Percentiles rank a stretch among this genome's conserved stretches.
phyloP scores from a whole-genome alignment of 495 filamentous ascomycete genomes.

The Xylaria scruposa region DNA sequence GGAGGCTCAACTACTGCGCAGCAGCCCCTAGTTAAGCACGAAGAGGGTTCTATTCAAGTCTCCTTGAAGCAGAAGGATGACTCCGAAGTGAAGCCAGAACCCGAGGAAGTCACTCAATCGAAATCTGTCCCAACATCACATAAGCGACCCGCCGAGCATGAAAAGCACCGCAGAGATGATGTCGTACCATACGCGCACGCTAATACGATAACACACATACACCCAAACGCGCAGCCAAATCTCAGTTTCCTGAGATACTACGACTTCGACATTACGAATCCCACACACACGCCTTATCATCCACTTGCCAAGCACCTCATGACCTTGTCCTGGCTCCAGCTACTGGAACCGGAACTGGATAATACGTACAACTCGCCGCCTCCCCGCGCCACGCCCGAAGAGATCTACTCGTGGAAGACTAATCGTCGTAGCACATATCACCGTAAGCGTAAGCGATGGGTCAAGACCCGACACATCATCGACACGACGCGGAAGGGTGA shows the following conservation, averaged over 20 bases:
- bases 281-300: slow-evolving; percentile 64
- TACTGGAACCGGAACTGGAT: slow-evolving; percentile 76
- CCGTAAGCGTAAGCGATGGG: slow-evolving; percentile 86
- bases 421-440: slow-evolving; percentile 80
- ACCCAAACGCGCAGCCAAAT: slow-evolving; percentile 89
- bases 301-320: slow-evolving; percentile 84
- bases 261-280: slow-evolving; percentile 72
- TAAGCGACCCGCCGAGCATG: slow-evolving; percentile 9
- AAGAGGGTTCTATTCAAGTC: slow-evolving; percentile 25
- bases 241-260: slow-evolving; percentile 87
- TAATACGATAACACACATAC: slow-evolving; percentile 88
- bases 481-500: slow-evolving; percentile 74
- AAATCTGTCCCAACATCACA: slow-evolving; percentile 1
- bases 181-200: slow-evolving; percentile 58
- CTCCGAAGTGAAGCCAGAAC: neutral
- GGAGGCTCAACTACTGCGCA: slow-evolving; percentile 5
- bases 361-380: slow-evolving; percentile 69
- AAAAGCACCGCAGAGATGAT: slow-evolving; percentile 38
- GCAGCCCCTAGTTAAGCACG: slow-evolving; percentile 17
- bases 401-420: slow-evolving; percentile 69
- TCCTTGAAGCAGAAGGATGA: neutral
- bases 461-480: slow-evolving; percentile 67
- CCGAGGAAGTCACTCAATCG: neutral
- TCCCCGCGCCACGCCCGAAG: slow-evolving; percentile 56
- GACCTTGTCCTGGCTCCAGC: slow-evolving; percentile 86